These are phyloP conservation scores for Saururus chinensis DNA, from an alignment of 164 flowering plant species.

Conservation along the genomic window DNA sequence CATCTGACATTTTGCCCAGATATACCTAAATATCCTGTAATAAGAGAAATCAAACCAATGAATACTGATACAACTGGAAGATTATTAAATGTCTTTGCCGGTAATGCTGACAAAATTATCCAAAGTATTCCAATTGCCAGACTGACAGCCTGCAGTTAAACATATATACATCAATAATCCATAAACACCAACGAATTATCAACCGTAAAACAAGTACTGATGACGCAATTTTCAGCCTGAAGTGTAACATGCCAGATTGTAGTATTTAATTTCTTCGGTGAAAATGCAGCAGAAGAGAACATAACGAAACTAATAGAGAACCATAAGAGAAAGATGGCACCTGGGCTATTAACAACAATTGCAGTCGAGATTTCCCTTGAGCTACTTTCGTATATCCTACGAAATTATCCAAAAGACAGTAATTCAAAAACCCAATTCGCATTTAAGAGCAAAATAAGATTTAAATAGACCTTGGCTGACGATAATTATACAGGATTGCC, in stretches of 20 bases:
- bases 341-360: slow-evolving; percentile 36
- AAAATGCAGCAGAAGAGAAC: not conserved
- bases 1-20: not conserved
- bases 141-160: slow-evolving; percentile 30
- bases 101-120: slow-evolving; percentile 11
- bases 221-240: not conserved
- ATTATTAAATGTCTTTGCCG: slow-evolving; percentile 12
- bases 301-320: too few relatives aligned
- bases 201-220: not conserved
- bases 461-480: not conserved
- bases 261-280: too few relatives aligned
- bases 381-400: slow-evolving; percentile 78
- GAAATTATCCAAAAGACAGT: not conserved
- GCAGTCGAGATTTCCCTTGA: slow-evolving; percentile 51
- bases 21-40: slow-evolving; percentile 58
- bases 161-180: not conserved
- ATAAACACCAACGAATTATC: not conserved
- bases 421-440: not conserved
- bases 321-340: slow-evolving; percentile 16
- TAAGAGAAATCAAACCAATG: slow-evolving; percentile 30
- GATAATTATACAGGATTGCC: not conserved
- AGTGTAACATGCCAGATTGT: not conserved
- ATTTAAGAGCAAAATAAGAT: not conserved
- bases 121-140: slow-evolving; percentile 24
- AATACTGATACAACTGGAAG: slow-evolving; percentile 25